Conservation (phyloP, 2,329 filamentous ascomycete species). For the Chalaropsis thielavioides region DNA sequence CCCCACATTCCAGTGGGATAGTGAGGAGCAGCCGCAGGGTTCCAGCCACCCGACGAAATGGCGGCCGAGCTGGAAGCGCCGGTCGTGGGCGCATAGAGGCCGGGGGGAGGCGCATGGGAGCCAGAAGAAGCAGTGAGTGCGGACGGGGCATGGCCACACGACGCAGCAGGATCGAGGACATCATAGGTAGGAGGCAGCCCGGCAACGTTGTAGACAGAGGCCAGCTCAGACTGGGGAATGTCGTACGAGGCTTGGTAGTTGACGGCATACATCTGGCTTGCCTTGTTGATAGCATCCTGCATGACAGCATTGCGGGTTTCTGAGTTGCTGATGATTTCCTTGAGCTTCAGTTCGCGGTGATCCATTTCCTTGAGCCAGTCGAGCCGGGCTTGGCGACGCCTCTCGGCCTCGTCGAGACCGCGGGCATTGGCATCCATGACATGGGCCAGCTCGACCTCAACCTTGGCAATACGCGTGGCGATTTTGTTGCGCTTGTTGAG, state of each 20-base stretch:
- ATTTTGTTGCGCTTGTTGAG: slow-evolving; percentile 61
- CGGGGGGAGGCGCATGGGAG: not conserved
- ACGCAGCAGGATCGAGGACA: not conserved
- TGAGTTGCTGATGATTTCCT: slow-evolving; percentile 27
- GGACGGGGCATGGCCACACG: slow-evolving; percentile 1
- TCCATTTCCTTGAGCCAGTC: slow-evolving; percentile 34
- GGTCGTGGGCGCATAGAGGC: not conserved
- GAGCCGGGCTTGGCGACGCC: slow-evolving; percentile 37
- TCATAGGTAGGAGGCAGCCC: slow-evolving; percentile 4
- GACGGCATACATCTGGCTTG: slow-evolving; percentile 25
- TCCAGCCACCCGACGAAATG: slow-evolving; percentile 23
- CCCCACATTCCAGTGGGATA: slow-evolving; percentile 28
- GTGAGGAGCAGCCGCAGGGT: slow-evolving; percentile 25
- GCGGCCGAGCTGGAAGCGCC: not conserved
- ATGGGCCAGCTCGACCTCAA: slow-evolving; percentile 56
- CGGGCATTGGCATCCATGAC: slow-evolving; percentile 55
- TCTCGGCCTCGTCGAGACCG: slow-evolving; percentile 49
- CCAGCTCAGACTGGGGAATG: not conserved
- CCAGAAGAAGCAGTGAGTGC: not conserved
- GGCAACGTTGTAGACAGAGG: slow-evolving; percentile 16
- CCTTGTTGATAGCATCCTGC: slow-evolving; percentile 28
- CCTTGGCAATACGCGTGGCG: slow-evolving; percentile 53
- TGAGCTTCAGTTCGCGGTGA: slow-evolving; percentile 32
- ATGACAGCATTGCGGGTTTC: slow-evolving; percentile 27
- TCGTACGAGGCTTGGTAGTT: slow-evolving; percentile 2